A percentile compares a stretch with the other conserved stretches of the same genome.
Conservation (phyloP, 768 basidiomycete species). For the Mycena indigotica region DNA sequence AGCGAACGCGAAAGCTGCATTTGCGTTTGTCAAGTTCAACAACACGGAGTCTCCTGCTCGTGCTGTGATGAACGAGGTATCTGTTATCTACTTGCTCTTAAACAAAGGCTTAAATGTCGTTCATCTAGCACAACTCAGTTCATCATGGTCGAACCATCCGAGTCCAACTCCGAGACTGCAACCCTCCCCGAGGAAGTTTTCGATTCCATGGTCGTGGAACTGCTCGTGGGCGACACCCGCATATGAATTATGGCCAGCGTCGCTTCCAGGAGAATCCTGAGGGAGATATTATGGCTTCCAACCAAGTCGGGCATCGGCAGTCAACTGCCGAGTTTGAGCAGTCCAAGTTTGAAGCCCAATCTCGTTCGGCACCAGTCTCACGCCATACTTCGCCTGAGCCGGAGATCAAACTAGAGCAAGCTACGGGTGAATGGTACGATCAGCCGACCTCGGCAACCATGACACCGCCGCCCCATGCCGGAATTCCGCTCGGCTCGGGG, state of each 20-base stretch:
- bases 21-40: conserved; percentile 77
- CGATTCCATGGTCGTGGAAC: conserved; percentile 39
- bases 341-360: conserved; percentile 11
- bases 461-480: conserved; percentile 38
- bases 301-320: background rate
- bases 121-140: conserved; percentile 66
- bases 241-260: conserved; percentile 32
- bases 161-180: conserved; percentile 73
- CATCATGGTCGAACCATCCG: conserved; percentile 73
- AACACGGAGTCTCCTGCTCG: conserved; percentile 64
- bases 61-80: conserved; percentile 68
- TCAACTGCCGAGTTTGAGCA: background rate
- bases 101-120: background rate
- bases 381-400: conserved; percentile 24
- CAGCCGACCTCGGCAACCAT: conserved; percentile 38
- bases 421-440: conserved; percentile 43
- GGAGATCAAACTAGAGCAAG: conserved; percentile 15
- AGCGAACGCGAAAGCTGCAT: conserved; percentile 70
- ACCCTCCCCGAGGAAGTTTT: conserved; percentile 56
- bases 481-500: conserved; percentile 34
- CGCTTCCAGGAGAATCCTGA: conserved; percentile 28
- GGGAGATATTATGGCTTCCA: background rate
- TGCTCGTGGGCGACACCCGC: conserved; percentile 44
- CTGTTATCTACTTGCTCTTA: conserved; percentile 1
- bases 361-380: conserved; percentile 21